A percentile compares a stretch with the other conserved stretches of the same genome.
These are phyloP conservation scores for Xerocomellus intermedius DNA, from an alignment of 768 basidiomycete genomes.

Conservation along the genomic window DNA sequence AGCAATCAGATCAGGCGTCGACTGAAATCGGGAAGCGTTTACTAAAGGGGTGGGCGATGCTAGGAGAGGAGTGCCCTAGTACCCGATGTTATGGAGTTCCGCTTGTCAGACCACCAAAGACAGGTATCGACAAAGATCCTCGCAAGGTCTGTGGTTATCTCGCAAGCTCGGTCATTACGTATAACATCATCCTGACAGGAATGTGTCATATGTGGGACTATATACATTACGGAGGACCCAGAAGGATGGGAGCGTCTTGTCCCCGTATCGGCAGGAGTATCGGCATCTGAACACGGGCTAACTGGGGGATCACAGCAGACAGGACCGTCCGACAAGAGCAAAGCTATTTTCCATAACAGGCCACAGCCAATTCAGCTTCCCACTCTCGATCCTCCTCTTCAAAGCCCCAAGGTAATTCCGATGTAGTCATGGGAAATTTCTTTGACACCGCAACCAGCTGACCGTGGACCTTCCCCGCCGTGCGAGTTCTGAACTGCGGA, in stretches of 20 bases:
- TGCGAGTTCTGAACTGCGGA: slow-evolving; percentile 14
- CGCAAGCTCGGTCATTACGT: neutral
- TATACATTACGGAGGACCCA: slow-evolving; percentile 58
- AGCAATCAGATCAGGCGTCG: slow-evolving; percentile 80
- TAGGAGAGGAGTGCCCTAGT: slow-evolving; percentile 82
- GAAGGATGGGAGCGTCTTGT: slow-evolving; percentile 49
- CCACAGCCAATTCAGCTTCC: slow-evolving; percentile 34
- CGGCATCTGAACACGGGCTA: slow-evolving; percentile 1
- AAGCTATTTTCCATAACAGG: slow-evolving; percentile 15
- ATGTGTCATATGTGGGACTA: slow-evolving; percentile 72
- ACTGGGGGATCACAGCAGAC: slow-evolving; percentile 3
- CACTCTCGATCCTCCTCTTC: slow-evolving; percentile 31
- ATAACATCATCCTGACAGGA: slow-evolving; percentile 45
- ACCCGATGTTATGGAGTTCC: slow-evolving; percentile 73
- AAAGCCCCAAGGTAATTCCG: slow-evolving; percentile 28
- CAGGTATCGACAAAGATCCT: slow-evolving; percentile 57
- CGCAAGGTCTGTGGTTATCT: slow-evolving; percentile 50
- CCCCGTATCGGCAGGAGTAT: slow-evolving; percentile 20
- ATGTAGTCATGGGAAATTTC: neutral
- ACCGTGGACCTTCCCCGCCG: slow-evolving; percentile 18
- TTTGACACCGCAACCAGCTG: slow-evolving; percentile 20
- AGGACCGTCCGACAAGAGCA: slow-evolving; percentile 11
- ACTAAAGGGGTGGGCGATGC: slow-evolving; percentile 84
- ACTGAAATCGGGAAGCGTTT: slow-evolving; percentile 75
- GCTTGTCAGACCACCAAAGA: slow-evolving; percentile 75